A percentile compares a stretch with the other conserved stretches of the same genome.
These are phyloP conservation scores for Dissophora ornata DNA, from an alignment of 192 early-diverging fungal genomes.

Conservation along the genomic window DNA sequence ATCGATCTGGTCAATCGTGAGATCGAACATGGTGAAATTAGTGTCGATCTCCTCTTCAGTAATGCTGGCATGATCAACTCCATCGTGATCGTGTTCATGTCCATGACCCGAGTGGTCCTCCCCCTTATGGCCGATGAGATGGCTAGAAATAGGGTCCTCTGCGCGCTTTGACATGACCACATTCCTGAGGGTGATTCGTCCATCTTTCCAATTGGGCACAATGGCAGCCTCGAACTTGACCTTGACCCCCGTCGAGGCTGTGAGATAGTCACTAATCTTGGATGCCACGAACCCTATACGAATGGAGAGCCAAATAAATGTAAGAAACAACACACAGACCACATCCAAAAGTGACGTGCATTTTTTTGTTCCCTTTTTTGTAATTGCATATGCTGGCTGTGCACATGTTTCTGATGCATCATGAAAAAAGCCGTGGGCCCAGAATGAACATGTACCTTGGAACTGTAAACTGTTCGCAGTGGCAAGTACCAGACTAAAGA, in stretches of 20 bases:
- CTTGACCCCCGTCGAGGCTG: slow-evolving; percentile 80
- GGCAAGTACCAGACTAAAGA: slow-evolving; percentile 81
- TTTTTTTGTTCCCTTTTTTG: neutral
- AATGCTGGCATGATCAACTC: slow-evolving; percentile 17
- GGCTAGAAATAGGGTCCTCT: neutral
- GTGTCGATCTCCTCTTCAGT: slow-evolving; percentile 65
- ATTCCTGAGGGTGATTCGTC: slow-evolving; percentile 87
- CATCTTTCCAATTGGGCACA: slow-evolving; percentile 91
- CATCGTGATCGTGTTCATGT: slow-evolving; percentile 51
- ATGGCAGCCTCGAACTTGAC: slow-evolving; percentile 93
- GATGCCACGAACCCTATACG: slow-evolving; percentile 78
- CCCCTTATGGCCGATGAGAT: slow-evolving; percentile 18
- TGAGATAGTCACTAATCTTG: slow-evolving; percentile 83
- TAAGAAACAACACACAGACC: slow-evolving; percentile 24
- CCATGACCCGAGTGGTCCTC: slow-evolving; percentile 50
- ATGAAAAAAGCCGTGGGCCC: neutral
- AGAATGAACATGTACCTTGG: slow-evolving; percentile 64
- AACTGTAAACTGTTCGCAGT: slow-evolving; percentile 86
- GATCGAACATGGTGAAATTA: slow-evolving; percentile 91
- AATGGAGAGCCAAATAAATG: neutral
- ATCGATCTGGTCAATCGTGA: slow-evolving; percentile 83
- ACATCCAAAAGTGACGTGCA: slow-evolving; percentile 11
- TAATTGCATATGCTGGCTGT: too few relatives aligned
- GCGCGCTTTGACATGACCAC: slow-evolving; percentile 64
- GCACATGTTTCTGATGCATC: neutral